phyloP scores from a whole-genome alignment of 768 basidiomycete species.

The Leucosporidium creatinivorum region DNA sequence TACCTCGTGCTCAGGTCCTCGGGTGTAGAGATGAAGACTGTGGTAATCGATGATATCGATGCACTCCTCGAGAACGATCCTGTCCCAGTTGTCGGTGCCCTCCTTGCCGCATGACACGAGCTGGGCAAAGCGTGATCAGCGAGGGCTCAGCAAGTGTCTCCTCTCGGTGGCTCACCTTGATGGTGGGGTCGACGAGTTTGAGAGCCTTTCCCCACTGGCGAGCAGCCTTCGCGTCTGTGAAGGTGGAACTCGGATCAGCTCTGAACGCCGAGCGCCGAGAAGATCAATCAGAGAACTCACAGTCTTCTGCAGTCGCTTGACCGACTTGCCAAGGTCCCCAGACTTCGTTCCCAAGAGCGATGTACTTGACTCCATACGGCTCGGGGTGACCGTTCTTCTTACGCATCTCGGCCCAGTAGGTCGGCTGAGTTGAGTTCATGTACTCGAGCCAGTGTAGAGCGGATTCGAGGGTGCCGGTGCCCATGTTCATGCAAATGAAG shows the following conservation, averaged over 20 bases:
- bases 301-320: neutral
- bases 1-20: neutral
- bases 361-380: conserved; percentile 51
- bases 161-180: conserved; percentile 38
- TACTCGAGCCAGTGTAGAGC: conserved; percentile 59
- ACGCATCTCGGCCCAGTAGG: conserved; percentile 54
- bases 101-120: conserved; percentile 52
- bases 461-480: conserved; percentile 56
- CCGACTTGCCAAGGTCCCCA: conserved; percentile 44
- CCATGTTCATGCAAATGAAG: conserved; percentile 59
- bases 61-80: conserved; percentile 38
- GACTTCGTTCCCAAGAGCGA: conserved; percentile 52
- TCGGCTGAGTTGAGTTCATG: conserved; percentile 50
- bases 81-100: conserved; percentile 44
- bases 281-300: neutral
- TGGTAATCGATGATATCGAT: conserved; percentile 49
- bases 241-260: neutral
- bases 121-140: neutral
- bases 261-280: neutral
- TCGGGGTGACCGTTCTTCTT: conserved; percentile 54
- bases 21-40: conserved; percentile 43
- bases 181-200: conserved; percentile 52
- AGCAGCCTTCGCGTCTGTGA: conserved; percentile 54
- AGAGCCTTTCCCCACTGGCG: conserved; percentile 59
- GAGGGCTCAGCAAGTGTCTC: too few species aligned